These are phyloP conservation scores for Moniliophthora roreri DNA, from an alignment of 1,284 basidiomycete genomes.

Conservation along the genomic window DNA sequence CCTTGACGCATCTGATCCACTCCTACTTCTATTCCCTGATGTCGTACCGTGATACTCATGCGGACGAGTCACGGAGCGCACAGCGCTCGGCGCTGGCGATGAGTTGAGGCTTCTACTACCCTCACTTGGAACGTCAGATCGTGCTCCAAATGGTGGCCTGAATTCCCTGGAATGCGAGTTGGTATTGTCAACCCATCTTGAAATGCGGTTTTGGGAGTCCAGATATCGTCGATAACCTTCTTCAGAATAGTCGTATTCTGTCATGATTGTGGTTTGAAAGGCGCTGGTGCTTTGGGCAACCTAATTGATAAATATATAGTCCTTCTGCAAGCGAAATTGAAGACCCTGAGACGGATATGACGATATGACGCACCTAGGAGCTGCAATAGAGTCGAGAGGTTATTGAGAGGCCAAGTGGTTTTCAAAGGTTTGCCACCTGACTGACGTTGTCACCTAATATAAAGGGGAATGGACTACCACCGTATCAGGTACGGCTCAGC, in stretches of 20 bases:
- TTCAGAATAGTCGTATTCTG: constrained; percentile 17
- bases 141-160: constrained; percentile 8
- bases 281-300: too few species aligned
- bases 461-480: too few species aligned
- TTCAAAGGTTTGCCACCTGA: too few species aligned
- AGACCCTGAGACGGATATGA: too few species aligned
- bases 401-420: too few species aligned
- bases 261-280: constrained; percentile 7
- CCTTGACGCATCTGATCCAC: not conserved
- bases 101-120: not conserved
- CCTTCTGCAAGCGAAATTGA: too few species aligned
- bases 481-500: too few species aligned
- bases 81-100: not conserved
- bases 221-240: constrained; percentile 14
- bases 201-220: constrained; percentile 7
- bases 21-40: not conserved
- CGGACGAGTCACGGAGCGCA: not conserved
- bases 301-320: too few species aligned
- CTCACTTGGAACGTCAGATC: constrained; percentile 3
- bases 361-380: too few species aligned
- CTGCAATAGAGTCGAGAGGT: too few species aligned
- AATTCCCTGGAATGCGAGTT: constrained; percentile 11
- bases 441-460: too few species aligned
- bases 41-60: constrained; percentile 3
- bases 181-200: constrained; percentile 15